These are phyloP conservation scores for Populus simonii DNA, from an alignment of 345 rosid genomes.

Conservation along the genomic window DNA sequence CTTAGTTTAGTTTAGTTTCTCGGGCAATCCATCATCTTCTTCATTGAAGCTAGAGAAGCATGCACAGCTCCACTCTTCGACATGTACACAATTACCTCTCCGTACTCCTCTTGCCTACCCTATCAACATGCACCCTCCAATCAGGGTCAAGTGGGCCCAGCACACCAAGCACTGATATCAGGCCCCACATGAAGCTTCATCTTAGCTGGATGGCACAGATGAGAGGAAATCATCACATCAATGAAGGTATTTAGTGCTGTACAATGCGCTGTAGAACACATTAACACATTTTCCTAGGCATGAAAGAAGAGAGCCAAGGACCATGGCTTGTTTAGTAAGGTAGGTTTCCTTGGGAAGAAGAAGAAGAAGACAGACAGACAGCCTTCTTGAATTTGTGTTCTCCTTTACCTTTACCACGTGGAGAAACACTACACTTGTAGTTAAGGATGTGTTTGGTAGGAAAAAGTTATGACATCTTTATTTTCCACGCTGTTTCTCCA, in stretches of 20 bases:
- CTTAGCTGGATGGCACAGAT: slow-evolving; percentile 29
- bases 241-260: neutral
- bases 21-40: neutral
- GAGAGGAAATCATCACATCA: neutral
- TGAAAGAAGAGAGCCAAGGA: neutral
- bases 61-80: neutral
- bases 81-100: neutral
- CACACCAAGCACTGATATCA: neutral
- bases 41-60: neutral
- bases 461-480: too few species aligned
- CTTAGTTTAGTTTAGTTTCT: neutral
- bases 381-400: too few species aligned
- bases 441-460: too few species aligned
- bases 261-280: neutral
- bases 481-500: too few species aligned
- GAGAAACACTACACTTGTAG: too few species aligned
- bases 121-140: neutral
- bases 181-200: slow-evolving; percentile 17
- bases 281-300: slow-evolving; percentile 19
- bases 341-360: too few species aligned
- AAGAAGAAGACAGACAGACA: too few species aligned
- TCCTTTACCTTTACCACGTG: too few species aligned
- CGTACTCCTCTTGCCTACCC: neutral
- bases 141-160: neutral
- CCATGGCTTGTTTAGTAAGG: slow-evolving; percentile 19